Conservation (phyloP, 768 basidiomycete genomes). For the Neoboletus magnificus region DNA sequence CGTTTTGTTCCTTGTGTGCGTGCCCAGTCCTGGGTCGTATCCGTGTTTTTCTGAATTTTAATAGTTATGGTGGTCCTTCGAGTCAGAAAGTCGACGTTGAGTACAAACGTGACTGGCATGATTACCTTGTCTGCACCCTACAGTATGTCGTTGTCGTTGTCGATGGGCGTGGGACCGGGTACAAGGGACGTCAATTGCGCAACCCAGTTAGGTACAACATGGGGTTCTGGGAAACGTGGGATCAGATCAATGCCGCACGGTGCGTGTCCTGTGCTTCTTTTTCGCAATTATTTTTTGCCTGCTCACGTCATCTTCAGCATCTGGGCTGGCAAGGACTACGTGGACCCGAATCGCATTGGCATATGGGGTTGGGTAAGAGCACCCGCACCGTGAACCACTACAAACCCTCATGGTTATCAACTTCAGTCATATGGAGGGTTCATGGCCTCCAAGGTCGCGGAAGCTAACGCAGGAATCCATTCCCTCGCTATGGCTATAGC, state of each 20-base stretch:
- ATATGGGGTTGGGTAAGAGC: constrained; percentile 95
- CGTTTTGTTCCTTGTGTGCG: constrained; percentile 83
- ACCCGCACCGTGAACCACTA: not conserved
- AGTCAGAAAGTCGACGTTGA: constrained; percentile 72
- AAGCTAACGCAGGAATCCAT: constrained; percentile 87
- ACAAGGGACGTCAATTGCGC: constrained; percentile 77
- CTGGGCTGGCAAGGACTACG: constrained; percentile 85
- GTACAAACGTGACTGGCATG: constrained; percentile 79
- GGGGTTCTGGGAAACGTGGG: constrained; percentile 83
- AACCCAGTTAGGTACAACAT: constrained; percentile 88
- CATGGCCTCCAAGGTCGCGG: constrained; percentile 90
- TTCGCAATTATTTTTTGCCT: not conserved
- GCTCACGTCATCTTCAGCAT: constrained; percentile 39
- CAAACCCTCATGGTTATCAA: not conserved
- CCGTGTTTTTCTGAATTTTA: constrained; percentile 7
- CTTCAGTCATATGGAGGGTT: constrained; percentile 91
- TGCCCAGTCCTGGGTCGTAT: not conserved
- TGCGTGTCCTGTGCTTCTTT: constrained; percentile 34
- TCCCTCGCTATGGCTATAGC: constrained; percentile 89
- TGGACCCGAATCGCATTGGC: constrained; percentile 85
- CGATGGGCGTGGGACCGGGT: constrained; percentile 94
- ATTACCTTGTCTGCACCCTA: constrained; percentile 76
- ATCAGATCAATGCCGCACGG: constrained; percentile 89
- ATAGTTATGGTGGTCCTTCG: constrained; percentile 85
- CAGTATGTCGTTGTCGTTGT: constrained; percentile 85